Evolutionary conservation across 1,284 basidiomycete species (phyloP).

Genomic region (Exobasidium rhododendri): DNA sequence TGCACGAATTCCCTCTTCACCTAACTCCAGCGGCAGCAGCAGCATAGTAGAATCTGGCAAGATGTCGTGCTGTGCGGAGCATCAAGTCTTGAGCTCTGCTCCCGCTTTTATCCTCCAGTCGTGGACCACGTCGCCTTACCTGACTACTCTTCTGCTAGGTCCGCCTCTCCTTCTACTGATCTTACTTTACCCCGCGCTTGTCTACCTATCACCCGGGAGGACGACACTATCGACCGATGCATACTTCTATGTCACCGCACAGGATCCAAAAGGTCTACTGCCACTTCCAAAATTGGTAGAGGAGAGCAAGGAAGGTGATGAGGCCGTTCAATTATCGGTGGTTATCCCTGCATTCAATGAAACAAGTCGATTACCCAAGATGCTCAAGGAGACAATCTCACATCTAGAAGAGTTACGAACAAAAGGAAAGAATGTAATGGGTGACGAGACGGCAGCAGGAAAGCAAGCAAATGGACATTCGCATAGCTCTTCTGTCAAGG

Average conservation of each 20-base stretch:
- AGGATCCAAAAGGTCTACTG: background rate
- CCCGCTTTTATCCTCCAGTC: background rate
- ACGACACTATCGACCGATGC: background rate
- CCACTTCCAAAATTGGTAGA: background rate
- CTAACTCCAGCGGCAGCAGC: too few species aligned
- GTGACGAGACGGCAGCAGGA: background rate
- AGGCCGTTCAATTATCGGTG: constrained; percentile 63
- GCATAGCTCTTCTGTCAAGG: background rate
- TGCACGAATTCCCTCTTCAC: too few species aligned
- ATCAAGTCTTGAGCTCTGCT: background rate
- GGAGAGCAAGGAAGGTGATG: constrained; percentile 53
- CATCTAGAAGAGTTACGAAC: constrained; percentile 56
- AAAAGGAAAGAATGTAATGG: constrained; percentile 15
- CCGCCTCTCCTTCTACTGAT: constrained; percentile 1
- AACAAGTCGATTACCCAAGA: constrained; percentile 69
- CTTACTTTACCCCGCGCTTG: constrained; percentile 5
- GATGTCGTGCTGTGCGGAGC: constrained; percentile 8
- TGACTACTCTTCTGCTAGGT: constrained; percentile 9
- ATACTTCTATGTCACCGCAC: background rate
- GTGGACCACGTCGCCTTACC: constrained; percentile 10
- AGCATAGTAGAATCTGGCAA: background rate
- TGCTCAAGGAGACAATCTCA: constrained; percentile 70
- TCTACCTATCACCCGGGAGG: constrained; percentile 3
- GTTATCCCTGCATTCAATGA: constrained; percentile 91
- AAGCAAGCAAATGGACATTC: background rate